Base-by-base conservation (phyloP, 192 early-diverging fungal genomes). In the Coemansia sp. region DNA sequence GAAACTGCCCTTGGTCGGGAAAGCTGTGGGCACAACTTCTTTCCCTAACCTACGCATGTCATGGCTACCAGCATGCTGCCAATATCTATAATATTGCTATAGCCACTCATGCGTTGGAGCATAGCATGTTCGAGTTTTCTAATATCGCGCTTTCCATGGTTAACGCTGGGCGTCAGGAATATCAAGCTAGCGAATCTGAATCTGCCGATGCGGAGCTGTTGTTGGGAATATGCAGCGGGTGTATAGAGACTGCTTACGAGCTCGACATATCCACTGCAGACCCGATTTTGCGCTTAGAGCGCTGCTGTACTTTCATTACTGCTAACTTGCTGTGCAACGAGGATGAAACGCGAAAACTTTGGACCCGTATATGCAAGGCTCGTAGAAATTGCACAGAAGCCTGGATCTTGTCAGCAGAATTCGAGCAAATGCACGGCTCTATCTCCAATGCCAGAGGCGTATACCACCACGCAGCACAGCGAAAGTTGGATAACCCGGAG, bases 1-100 rank as follows among this genome's bases (percentile, higher is more conserved):
- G 73, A 11, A 72, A 68, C 61, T 81, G 78, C 21, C 73, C 73
- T 24, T 81, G 78, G 78, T 81, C 78, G 36, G 78, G 78, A 6
- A 68, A 59, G 55, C 58, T 75, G 41, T 81, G 78, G 78, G 78
- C 73, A n/a, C 78, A 81, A 51, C 41, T 60, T 0, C 20, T 75
- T 5, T 41, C 46, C 2, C 45, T 65, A 46, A 59, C 69, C 6
- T 72, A 58, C 35, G 12, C 18, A 12, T 39, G 62, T 15, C 44
- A 58, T 18, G 73, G 73, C 21, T 34, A 72, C 18, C 43, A 66
- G 2, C 20, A 55, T 1, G 78, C 78, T 11, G 41, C n/a, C 6
- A 59, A 39, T 15, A 53, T 72, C 9, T 81, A 69, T 39, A 20
- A 35, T 20, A 60, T 52, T 5, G 78, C 66, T 8, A 20, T 62